Evolutionary conservation across 768 basidiomycete species (phyloP).

Genomic region (Tulasnella calospora): DNA sequence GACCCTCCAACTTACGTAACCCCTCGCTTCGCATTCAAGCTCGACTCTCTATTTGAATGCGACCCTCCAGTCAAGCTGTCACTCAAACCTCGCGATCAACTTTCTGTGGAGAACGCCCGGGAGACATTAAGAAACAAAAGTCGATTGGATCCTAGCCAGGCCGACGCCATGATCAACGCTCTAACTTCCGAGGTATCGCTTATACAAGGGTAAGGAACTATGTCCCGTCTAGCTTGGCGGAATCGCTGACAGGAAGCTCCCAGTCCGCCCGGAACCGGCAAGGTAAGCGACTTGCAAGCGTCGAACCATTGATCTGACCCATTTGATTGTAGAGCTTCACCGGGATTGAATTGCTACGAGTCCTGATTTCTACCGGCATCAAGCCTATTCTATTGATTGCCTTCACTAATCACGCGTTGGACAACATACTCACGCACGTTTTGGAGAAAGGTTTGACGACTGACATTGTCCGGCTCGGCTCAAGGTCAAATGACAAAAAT

Average conservation of each 20-base stretch:
- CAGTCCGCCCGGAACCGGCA: conserved; percentile 78
- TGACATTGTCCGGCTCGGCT: conserved; percentile 62
- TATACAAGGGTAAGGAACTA: conserved; percentile 59
- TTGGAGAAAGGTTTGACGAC: conserved; percentile 60
- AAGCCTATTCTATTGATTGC: conserved; percentile 56
- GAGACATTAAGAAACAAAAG: conserved; percentile 40
- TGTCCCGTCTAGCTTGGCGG: not conserved
- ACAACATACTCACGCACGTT: conserved; percentile 62
- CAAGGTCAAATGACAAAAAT: conserved; percentile 34
- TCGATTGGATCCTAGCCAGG: conserved; percentile 69
- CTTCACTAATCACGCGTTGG: conserved; percentile 76
- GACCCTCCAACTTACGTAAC: conserved; percentile 53
- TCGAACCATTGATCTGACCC: not conserved
- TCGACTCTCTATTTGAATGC: conserved; percentile 51
- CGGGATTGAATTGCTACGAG: conserved; percentile 63
- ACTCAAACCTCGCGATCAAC: conserved; percentile 40
- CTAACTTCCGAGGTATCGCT: conserved; percentile 57
- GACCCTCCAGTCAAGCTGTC: conserved; percentile 40
- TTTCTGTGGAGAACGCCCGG: conserved; percentile 47
- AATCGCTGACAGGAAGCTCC: conserved; percentile 52
- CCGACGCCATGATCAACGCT: conserved; percentile 59
- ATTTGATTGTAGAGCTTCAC: conserved; percentile 50
- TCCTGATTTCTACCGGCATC: conserved; percentile 51
- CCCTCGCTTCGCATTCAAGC: conserved; percentile 54
- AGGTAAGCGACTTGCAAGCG: conserved; percentile 45